Evolutionary conservation across 2,329 filamentous ascomycete species (phyloP).

Genomic region (Huntiella decipiens): DNA sequence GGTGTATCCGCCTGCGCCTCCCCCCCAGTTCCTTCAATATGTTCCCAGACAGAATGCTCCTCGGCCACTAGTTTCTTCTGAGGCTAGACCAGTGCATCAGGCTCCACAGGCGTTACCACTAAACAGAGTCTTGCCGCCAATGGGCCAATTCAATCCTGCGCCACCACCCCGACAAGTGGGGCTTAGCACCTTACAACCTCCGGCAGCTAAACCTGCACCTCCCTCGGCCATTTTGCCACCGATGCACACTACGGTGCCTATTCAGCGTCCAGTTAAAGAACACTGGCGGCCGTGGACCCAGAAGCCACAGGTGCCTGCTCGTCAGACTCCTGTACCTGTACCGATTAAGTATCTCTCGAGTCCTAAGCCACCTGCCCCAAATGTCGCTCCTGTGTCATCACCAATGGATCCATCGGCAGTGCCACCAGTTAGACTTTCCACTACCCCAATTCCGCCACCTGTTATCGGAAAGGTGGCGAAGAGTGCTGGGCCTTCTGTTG

Average conservation of each 20-base stretch:
- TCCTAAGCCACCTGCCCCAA: conserved; percentile 4
- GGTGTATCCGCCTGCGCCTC: too few species aligned
- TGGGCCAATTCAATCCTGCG: neutral
- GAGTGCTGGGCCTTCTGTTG: neutral
- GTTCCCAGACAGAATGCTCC: too few species aligned
- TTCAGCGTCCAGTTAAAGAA: neutral
- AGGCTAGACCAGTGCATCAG: too few species aligned
- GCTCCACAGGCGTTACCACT: neutral
- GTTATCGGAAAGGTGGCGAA: neutral
- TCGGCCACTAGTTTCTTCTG: too few species aligned
- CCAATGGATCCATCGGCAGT: neutral
- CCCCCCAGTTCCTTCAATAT: too few species aligned
- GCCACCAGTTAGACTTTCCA: neutral
- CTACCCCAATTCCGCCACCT: neutral
- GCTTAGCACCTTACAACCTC: neutral
- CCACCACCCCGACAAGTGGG: neutral
- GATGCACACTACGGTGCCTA: neutral
- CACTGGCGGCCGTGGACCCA: neutral
- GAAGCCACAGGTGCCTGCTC: conserved; percentile 16
- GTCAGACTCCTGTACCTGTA: conserved; percentile 26
- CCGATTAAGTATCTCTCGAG: conserved; percentile 21
- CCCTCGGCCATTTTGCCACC: neutral
- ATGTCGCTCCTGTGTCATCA: neutral
- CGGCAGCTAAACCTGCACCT: neutral
- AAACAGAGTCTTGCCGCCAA: neutral